Evolutionary conservation across 352 stramenopile genomes (phyloP).

Genomic region (Phytophthora pluvialis): DNA sequence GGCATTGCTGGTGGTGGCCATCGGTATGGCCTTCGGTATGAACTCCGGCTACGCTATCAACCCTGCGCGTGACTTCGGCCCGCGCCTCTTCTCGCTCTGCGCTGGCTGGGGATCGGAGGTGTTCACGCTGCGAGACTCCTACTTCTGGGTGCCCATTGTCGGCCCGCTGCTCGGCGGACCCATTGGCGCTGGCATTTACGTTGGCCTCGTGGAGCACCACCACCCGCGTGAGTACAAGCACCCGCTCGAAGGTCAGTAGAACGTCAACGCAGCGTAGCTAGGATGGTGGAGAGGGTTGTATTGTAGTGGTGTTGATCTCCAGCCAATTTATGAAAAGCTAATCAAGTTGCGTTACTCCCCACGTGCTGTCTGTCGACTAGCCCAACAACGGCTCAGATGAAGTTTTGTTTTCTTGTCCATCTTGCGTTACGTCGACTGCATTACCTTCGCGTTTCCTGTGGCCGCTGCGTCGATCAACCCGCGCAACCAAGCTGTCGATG

Average conservation of each 20-base stretch:
- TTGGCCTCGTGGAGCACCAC: constrained; percentile 50
- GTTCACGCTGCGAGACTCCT: constrained; percentile 46
- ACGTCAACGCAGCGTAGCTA: constrained; percentile 12
- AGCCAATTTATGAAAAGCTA: constrained; percentile 18
- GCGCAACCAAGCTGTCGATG: constrained; percentile 2
- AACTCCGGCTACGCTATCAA: constrained; percentile 82
- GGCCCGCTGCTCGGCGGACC: constrained; percentile 51
- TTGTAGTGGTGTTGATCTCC: constrained; percentile 27
- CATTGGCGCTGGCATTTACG: constrained; percentile 49
- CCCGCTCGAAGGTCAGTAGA: constrained; percentile 34
- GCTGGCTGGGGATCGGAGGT: constrained; percentile 51
- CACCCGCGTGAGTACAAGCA: constrained; percentile 58
- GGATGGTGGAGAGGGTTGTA: constrained; percentile 29
- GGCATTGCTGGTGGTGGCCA: constrained; percentile 60
- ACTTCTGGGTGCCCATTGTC: constrained; percentile 74
- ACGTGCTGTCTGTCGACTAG: constrained; percentile 16
- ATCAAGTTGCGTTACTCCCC: constrained; percentile 16
- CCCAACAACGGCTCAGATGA: no score
- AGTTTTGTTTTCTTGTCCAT: constrained; percentile 7
- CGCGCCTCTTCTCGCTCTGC: constrained; percentile 47
- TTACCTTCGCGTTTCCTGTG: background rate
- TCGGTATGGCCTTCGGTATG: constrained; percentile 77
- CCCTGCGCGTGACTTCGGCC: constrained; percentile 61
- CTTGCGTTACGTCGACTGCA: constrained; percentile 4
- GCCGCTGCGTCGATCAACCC: background rate